phyloP scores from a whole-genome alignment of 2,329 filamentous ascomycete species.

The Alternaria arborescens region DNA sequence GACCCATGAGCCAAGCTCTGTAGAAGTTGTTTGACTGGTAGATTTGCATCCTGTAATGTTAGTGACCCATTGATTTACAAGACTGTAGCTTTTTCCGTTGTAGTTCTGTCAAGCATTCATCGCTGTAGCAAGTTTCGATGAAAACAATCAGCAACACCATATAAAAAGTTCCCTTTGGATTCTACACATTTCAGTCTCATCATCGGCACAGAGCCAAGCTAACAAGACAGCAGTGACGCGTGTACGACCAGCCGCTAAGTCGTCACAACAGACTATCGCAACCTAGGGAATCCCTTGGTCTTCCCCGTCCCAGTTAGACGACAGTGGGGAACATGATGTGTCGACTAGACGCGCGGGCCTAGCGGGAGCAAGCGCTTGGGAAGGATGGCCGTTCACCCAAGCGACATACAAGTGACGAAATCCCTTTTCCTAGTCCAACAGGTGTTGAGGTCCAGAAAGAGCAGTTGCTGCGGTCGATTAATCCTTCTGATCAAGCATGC shows the following conservation, averaged over 20 bases:
- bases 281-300: background rate
- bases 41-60: background rate
- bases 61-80: background rate
- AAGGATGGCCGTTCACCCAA: conserved; percentile 4
- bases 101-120: background rate
- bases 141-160: background rate
- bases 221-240: background rate
- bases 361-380: conserved; percentile 6
- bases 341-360: background rate
- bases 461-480: background rate
- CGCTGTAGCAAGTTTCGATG: background rate
- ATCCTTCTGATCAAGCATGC: background rate
- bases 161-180: background rate
- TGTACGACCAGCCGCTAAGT: background rate
- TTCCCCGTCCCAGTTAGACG: background rate
- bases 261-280: background rate
- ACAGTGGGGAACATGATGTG: background rate
- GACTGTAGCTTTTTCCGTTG: background rate
- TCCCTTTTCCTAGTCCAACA: background rate
- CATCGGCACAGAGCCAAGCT: background rate
- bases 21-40: background rate
- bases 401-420: background rate
- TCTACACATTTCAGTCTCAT: background rate
- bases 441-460: background rate
- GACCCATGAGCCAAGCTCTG: too few species aligned